A percentile compares a stretch with the other conserved stretches of the same genome.
These are phyloP conservation scores for Haplographium delicatum DNA, from an alignment of 495 filamentous ascomycete genomes.

Conservation along the genomic window DNA sequence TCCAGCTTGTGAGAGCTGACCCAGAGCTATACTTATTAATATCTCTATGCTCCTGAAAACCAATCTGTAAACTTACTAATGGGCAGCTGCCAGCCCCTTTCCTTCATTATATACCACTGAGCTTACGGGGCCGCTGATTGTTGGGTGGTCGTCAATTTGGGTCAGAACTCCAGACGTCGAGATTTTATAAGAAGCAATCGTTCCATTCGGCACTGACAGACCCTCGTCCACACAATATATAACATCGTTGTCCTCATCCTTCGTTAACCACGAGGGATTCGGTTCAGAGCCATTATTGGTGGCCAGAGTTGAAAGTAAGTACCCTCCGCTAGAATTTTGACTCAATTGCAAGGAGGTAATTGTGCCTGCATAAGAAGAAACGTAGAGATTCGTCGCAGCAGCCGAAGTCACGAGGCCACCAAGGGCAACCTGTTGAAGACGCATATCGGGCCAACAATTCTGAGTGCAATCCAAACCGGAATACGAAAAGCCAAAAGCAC, in stretches of 20 bases:
- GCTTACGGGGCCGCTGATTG: constrained; percentile 40
- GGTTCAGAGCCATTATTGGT: constrained; percentile 43
- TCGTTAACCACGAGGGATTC: constrained; percentile 56
- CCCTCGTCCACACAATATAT: constrained; percentile 61
- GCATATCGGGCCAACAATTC: constrained; percentile 2
- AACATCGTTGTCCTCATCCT: constrained; percentile 38
- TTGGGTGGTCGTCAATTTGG: constrained; percentile 28
- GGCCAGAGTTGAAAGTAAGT: constrained; percentile 32
- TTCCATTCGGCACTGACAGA: constrained; percentile 32
- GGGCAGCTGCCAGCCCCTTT: constrained; percentile 38
- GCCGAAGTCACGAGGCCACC: constrained; percentile 14
- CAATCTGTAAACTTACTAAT: no score
- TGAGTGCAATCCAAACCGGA: background rate
- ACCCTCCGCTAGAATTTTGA: constrained; percentile 17
- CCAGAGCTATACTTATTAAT: constrained; percentile 13
- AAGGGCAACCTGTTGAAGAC: background rate
- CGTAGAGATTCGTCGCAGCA: constrained; percentile 46
- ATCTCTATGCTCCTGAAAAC: no score
- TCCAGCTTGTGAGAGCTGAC: constrained; percentile 19
- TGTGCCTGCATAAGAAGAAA: constrained; percentile 55
- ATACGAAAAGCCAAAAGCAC: background rate
- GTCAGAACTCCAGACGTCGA: constrained; percentile 31
- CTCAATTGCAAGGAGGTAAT: constrained; percentile 50
- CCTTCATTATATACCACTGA: constrained; percentile 36
- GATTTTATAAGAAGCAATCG: constrained; percentile 38